These are phyloP conservation scores for Alternaria sp. DNA, from an alignment of 2,329 filamentous ascomycete species.

Conservation along the genomic window DNA sequence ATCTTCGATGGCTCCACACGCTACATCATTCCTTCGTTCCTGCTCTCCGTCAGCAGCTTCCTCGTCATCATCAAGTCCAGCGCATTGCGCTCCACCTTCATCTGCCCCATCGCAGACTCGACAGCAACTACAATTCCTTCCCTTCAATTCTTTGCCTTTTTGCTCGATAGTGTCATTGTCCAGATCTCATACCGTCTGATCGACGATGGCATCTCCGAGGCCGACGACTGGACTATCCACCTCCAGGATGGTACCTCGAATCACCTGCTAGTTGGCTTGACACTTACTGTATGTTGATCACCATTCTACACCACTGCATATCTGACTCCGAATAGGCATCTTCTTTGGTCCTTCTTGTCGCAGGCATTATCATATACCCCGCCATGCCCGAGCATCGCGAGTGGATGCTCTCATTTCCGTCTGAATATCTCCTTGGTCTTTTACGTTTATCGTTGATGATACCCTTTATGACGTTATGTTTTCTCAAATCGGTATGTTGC, in stretches of 20 bases:
- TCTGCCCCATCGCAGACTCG: slow-evolving; percentile 41
- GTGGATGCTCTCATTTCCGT: slow-evolving; percentile 45
- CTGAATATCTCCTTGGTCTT: slow-evolving; percentile 46
- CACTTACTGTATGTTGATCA: slow-evolving; percentile 35
- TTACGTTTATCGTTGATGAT: slow-evolving; percentile 50
- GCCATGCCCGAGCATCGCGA: slow-evolving; percentile 47
- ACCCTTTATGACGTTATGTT: slow-evolving; percentile 50
- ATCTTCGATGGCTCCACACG: slow-evolving; percentile 40
- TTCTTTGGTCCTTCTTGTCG: slow-evolving; percentile 39
- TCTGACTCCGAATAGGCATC: slow-evolving; percentile 40
- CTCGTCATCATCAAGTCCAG: slow-evolving; percentile 41
- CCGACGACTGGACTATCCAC: slow-evolving; percentile 36
- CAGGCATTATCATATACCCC: slow-evolving; percentile 40
- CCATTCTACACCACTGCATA: neutral
- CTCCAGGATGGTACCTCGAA: slow-evolving; percentile 41
- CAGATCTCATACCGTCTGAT: slow-evolving; percentile 39
- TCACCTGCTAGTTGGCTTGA: slow-evolving; percentile 39
- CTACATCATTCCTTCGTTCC: slow-evolving; percentile 42
- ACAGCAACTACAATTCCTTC: slow-evolving; percentile 37
- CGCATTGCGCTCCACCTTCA: slow-evolving; percentile 43
- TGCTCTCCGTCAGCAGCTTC: slow-evolving; percentile 45
- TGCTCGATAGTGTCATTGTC: slow-evolving; percentile 39
- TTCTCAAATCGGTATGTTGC: slow-evolving; percentile 44
- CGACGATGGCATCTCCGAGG: slow-evolving; percentile 36
- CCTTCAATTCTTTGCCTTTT: slow-evolving; percentile 42